Conservation (phyloP, 176 grass and related monocot species). For the Saccharum officinarum region DNA sequence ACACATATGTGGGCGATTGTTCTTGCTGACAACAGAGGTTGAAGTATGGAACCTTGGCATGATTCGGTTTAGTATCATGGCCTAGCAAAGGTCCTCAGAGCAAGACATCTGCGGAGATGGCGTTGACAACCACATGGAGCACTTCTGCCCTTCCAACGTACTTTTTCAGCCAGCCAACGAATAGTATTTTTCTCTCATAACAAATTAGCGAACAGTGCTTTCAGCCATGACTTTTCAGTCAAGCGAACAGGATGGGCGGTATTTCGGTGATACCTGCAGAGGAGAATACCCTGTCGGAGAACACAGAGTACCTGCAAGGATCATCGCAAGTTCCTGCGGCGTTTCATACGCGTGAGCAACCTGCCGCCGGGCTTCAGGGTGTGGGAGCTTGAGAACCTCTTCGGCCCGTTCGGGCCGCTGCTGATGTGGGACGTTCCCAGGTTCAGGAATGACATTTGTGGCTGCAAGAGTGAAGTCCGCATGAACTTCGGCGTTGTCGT, state of each 20-base stretch:
- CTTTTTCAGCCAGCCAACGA: too few species aligned
- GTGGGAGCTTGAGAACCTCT: background rate
- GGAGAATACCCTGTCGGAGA: background rate
- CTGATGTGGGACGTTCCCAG: background rate
- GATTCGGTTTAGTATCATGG: background rate
- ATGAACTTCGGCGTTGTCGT: background rate
- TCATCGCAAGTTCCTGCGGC: background rate
- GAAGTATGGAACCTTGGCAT: background rate
- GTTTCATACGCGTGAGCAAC: conserved; percentile 19
- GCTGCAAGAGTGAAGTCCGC: background rate
- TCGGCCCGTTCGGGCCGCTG: background rate
- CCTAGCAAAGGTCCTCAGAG: background rate
- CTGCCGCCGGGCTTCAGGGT: conserved; percentile 12
- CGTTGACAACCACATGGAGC: background rate
- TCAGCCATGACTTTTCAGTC: too few species aligned
- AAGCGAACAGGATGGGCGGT: background rate
- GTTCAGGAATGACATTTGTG: background rate
- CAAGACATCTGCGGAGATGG: background rate
- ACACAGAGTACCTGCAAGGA: background rate
- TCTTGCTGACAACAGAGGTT: conserved; percentile 3
- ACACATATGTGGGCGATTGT: background rate
- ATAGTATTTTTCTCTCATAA: too few species aligned
- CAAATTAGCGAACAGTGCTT: too few species aligned
- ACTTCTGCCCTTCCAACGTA: conserved; percentile 12
- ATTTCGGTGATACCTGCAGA: background rate